Evolutionary conservation across 2,329 filamentous ascomycete species (phyloP).

Genomic region (Trichoderma afroharzianum): DNA sequence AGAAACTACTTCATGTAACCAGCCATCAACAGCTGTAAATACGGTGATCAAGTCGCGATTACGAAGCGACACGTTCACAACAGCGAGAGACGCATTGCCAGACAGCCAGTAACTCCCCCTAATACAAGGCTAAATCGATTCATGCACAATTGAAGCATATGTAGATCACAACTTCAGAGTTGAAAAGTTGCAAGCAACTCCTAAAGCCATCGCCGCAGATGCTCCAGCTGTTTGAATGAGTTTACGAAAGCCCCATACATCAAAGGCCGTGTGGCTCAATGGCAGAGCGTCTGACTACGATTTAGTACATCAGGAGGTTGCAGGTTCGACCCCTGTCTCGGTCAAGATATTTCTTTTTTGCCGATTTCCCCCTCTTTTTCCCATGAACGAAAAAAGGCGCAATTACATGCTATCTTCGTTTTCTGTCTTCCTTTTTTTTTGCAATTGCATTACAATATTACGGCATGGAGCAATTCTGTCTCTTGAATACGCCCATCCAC

Average conservation of each 20-base stretch:
- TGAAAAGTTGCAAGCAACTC: not conserved
- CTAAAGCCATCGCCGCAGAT: too few relatives aligned
- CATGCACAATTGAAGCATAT: not conserved
- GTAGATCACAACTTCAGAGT: not conserved
- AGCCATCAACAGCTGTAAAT: not conserved
- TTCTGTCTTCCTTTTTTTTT: not conserved
- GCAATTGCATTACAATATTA: not conserved
- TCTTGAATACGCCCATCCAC: not conserved
- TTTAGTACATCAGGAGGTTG: slow-evolving; percentile 17
- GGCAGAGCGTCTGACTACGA: slow-evolving; percentile 18
- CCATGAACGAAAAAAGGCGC: not conserved
- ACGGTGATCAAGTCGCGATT: not conserved
- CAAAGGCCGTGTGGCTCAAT: slow-evolving; percentile 17
- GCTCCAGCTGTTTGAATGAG: not conserved
- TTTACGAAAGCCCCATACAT: not conserved
- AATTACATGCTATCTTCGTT: not conserved
- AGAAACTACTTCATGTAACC: too few relatives aligned
- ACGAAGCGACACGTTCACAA: not conserved
- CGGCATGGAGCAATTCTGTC: not conserved
- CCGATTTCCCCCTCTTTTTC: not conserved
- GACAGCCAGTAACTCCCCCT: not conserved
- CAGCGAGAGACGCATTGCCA: not conserved
- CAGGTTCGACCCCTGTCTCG: slow-evolving; percentile 18
- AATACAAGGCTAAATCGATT: not conserved
- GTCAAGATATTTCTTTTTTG: slow-evolving; percentile 2